Base-by-base conservation (phyloP, 495 filamentous ascomycete species). In the Rostrohypoxylon terebratum region DNA sequence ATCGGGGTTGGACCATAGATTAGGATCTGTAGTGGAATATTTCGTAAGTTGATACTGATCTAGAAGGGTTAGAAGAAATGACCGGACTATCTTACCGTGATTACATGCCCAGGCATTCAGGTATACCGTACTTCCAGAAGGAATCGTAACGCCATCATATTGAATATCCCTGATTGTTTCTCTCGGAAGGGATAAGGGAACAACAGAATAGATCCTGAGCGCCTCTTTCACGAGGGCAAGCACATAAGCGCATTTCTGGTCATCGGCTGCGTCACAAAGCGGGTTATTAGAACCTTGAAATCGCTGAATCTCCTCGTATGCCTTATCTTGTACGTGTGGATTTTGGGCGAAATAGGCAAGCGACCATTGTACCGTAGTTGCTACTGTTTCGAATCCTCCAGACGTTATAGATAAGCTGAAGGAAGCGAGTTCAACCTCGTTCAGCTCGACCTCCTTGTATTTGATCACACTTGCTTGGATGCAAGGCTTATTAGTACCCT, bases 51-150 rank as follows among this genome's bases (percentile, higher is more conserved):
- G n/a, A 3, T 34, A 59, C 0, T 21, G 0, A 51, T 16, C 33
- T 7, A 42, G n/a, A 14, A 14, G 13, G 16, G 47, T 54, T 59
- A 20, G 28, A 48, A 51, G 13, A 60, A n/a, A 45, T 1, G 11
- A 13, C 25, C 21, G 16, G 28, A 13, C 36, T n/a, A 25, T 65
- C 75, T 71, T 48, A 79, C 86, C 88, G 80, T 85, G 88, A 55
- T 90, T 91, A 65, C 88, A 90, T 8, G 87, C 87, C 88, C 88
- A 90, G 0, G 87, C 85, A 74, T 92, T 91, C 64, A 92, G 77
- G 75, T 90, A 90, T 45, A 90, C 83, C 0, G 88, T 86, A 5
- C 86, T 90, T 18, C 86, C 86, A 34, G 85, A 83, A 0, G 89
- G 89, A 16, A 91, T 89, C 11, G 82, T 54, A 34, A 81, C 78